Evolutionary conservation across 192 early-diverging fungal species (phyloP).

Genomic region (Helicostylum pulchrum): DNA sequence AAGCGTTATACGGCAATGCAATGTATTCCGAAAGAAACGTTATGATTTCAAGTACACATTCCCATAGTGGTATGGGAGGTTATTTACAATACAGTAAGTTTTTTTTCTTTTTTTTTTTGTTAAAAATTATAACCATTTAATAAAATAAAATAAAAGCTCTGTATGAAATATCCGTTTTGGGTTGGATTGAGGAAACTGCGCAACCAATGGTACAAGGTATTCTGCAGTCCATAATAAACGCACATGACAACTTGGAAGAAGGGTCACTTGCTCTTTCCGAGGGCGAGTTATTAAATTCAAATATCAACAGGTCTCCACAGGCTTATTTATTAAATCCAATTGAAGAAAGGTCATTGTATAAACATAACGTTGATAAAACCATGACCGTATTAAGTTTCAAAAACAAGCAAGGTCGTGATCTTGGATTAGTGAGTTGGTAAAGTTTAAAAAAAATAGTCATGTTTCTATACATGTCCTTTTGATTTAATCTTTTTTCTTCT

Average conservation of each 20-base stretch:
- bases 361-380: slow-evolving; percentile 30
- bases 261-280: slow-evolving; percentile 6
- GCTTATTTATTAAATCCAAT: slow-evolving; percentile 31
- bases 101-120: neutral
- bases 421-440: slow-evolving; percentile 34
- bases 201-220: slow-evolving; percentile 29
- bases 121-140: neutral
- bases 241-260: slow-evolving; percentile 25
- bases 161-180: slow-evolving; percentile 28
- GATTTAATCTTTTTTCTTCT: neutral
- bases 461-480: neutral
- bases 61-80: slow-evolving; percentile 34
- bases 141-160: slow-evolving; percentile 8
- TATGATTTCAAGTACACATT: slow-evolving; percentile 33
- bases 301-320: slow-evolving; percentile 31
- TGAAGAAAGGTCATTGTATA: slow-evolving; percentile 22
- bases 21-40: slow-evolving; percentile 23
- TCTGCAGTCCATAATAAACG: slow-evolving; percentile 21
- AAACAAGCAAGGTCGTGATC: slow-evolving; percentile 6
- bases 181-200: slow-evolving; percentile 29
- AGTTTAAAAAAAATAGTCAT: slow-evolving; percentile 1
- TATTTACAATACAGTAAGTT: slow-evolving; percentile 35
- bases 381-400: slow-evolving; percentile 32
- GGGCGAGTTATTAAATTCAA: slow-evolving; percentile 30
- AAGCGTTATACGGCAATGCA: neutral